phyloP scores from a whole-genome alignment of 140 eudicot genomes.

The Flaveria floridana region DNA sequence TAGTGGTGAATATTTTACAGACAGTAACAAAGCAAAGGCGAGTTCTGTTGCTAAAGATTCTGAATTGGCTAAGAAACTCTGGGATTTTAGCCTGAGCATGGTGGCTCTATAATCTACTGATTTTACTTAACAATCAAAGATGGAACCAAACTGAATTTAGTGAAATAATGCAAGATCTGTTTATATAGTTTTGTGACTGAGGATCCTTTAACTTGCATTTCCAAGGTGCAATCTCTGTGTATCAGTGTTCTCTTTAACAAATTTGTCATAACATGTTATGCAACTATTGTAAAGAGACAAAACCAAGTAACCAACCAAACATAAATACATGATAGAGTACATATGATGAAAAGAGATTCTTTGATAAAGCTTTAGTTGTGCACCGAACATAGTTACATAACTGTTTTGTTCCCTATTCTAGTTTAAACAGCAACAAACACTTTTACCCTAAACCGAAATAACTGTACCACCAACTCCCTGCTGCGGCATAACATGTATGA shows the following conservation, averaged over 20 bases:
- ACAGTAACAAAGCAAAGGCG: slow-evolving; percentile 48
- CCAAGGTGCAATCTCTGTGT: neutral
- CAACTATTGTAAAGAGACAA: neutral
- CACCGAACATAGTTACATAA: slow-evolving; percentile 14
- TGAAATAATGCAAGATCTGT: neutral
- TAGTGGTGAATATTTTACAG: slow-evolving; percentile 62
- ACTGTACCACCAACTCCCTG: slow-evolving; percentile 15
- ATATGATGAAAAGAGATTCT: neutral
- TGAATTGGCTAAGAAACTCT: slow-evolving; percentile 66
- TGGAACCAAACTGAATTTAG: neutral
- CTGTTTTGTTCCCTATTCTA: slow-evolving; percentile 21
- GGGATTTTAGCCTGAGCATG: slow-evolving; percentile 74
- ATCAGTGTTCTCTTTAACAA: neutral
- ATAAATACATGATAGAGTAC: slow-evolving; percentile 11
- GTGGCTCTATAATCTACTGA: slow-evolving; percentile 32
- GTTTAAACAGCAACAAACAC: slow-evolving; percentile 17
- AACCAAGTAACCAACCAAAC: slow-evolving; percentile 6
- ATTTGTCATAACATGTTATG: neutral
- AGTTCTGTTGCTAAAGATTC: slow-evolving; percentile 42
- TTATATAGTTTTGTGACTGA: neutral
- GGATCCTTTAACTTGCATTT: neutral
- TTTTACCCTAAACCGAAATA: slow-evolving; percentile 17
- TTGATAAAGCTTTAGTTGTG: slow-evolving; percentile 22
- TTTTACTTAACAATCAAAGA: neutral
- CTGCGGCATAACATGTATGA: too few species aligned